Evolutionary conservation across 2,329 filamentous ascomycete species (phyloP).

Genomic region (Calonectria henricotiae): DNA sequence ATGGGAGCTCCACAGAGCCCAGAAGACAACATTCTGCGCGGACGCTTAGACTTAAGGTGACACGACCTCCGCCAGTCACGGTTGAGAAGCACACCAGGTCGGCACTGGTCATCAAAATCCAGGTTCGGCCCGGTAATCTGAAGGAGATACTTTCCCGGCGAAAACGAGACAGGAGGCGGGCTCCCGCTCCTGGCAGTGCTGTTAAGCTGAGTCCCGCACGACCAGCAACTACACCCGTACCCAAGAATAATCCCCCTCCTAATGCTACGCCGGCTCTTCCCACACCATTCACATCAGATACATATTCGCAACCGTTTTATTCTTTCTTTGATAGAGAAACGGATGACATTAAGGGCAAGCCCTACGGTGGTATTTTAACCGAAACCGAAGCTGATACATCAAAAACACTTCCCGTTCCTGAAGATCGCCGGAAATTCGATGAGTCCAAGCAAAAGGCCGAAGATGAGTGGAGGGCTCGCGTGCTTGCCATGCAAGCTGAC

Average conservation of each 20-base stretch:
- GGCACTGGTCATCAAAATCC: conserved; percentile 58
- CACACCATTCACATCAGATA: conserved; percentile 71
- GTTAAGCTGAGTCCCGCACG: conserved; percentile 49
- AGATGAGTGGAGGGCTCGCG: conserved; percentile 86
- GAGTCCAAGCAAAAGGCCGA: conserved; percentile 92
- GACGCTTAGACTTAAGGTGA: conserved; percentile 71
- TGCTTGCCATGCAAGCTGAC: conserved; percentile 74
- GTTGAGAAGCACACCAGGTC: conserved; percentile 60
- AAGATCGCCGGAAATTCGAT: conserved; percentile 90
- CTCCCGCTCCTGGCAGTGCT: conserved; percentile 41
- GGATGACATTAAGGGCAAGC: conserved; percentile 92
- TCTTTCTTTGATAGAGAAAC: conserved; percentile 91
- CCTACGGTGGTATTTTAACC: conserved; percentile 93
- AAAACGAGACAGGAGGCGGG: conserved; percentile 55
- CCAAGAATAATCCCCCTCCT: conserved; percentile 43
- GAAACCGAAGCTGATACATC: conserved; percentile 93
- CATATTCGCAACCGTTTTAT: conserved; percentile 86
- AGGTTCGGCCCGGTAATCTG: conserved; percentile 59
- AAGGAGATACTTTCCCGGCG: conserved; percentile 59
- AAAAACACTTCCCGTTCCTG: conserved; percentile 85
- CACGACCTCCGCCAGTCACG: conserved; percentile 61
- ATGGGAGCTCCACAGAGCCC: conserved; percentile 52
- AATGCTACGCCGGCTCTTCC: conserved; percentile 60
- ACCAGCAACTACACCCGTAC: conserved; percentile 47
- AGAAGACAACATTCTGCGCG: conserved; percentile 65